These are phyloP conservation scores for Dothideomycetidae sp. DNA, from an alignment of 2,329 filamentous ascomycete species.

Conservation along the genomic window DNA sequence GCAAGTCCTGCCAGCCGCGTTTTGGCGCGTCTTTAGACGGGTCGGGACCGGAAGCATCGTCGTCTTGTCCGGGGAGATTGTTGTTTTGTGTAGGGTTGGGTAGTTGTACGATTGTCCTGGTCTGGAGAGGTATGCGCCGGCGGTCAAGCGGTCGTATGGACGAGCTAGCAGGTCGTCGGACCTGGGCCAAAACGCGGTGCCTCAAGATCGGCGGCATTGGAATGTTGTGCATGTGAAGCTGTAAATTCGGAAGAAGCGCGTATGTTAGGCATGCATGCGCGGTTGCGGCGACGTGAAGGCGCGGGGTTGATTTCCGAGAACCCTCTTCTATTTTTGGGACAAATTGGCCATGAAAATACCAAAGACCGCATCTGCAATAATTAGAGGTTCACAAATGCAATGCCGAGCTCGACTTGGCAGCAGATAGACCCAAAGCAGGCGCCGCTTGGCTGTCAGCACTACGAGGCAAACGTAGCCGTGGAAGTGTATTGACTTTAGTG, in stretches of 20 bases:
- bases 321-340: too few species aligned
- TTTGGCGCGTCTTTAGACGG: conserved; percentile 1
- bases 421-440: too few species aligned
- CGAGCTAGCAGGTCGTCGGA: not conserved
- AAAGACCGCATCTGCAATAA: too few species aligned
- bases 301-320: too few species aligned
- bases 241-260: not conserved
- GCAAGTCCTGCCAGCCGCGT: conserved; percentile 16
- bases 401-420: too few species aligned
- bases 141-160: not conserved
- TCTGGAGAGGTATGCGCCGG: not conserved
- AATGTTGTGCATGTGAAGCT: not conserved
- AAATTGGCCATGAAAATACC: too few species aligned
- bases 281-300: too few species aligned
- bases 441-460: too few species aligned
- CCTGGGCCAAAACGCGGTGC: conserved; percentile 7
- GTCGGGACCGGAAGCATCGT: conserved; percentile 1
- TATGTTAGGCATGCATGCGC: too few species aligned
- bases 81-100: not conserved
- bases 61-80: conserved; percentile 8
- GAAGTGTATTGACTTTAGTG: too few species aligned
- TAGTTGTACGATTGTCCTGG: conserved; percentile 3
- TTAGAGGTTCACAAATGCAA: too few species aligned
- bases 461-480: too few species aligned
- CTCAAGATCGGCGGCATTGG: conserved; percentile 8